Conservation (phyloP, 2,329 filamentous ascomycete genomes). For the Aspergillus floridensis region DNA sequence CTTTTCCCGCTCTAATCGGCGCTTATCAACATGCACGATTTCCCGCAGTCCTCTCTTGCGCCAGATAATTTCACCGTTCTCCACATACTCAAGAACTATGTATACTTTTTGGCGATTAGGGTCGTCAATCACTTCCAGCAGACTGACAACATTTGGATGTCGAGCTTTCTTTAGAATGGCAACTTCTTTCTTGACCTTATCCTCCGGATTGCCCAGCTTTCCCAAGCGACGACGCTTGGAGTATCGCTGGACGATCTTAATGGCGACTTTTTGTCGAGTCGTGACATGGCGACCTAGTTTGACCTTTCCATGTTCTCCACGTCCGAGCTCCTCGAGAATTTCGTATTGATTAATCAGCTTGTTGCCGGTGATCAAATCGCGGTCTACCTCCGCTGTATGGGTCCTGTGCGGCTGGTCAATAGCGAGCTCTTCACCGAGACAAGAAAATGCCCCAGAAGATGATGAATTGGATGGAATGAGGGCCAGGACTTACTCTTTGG, state of each 20-base stretch:
- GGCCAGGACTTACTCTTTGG: constrained; percentile 64
- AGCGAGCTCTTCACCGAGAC: background rate
- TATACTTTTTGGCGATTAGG: constrained; percentile 97
- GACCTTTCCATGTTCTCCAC: constrained; percentile 95
- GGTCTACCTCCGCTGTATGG: constrained; percentile 85
- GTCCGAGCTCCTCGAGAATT: constrained; percentile 91
- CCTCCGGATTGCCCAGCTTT: constrained; percentile 63
- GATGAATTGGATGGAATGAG: background rate
- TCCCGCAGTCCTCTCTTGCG: constrained; percentile 81
- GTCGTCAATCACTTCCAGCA: constrained; percentile 97
- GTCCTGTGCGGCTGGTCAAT: constrained; percentile 54
- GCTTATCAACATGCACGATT: constrained; percentile 78
- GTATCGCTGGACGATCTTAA: constrained; percentile 97
- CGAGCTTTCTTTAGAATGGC: constrained; percentile 98
- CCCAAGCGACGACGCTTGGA: constrained; percentile 92
- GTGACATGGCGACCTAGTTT: constrained; percentile 83
- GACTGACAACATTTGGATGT: constrained; percentile 92
- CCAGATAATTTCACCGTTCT: constrained; percentile 92
- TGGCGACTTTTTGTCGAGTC: constrained; percentile 78
- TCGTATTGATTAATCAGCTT: constrained; percentile 98
- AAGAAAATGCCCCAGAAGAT: background rate
- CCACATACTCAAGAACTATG: constrained; percentile 92
- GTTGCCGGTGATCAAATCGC: constrained; percentile 82
- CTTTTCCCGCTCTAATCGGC: constrained; percentile 69
- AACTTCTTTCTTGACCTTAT: constrained; percentile 87